A percentile compares a stretch with the other conserved stretches of the same genome.
Conservation (phyloP, 208 protist species). For the Leishmania turanica region DNA sequence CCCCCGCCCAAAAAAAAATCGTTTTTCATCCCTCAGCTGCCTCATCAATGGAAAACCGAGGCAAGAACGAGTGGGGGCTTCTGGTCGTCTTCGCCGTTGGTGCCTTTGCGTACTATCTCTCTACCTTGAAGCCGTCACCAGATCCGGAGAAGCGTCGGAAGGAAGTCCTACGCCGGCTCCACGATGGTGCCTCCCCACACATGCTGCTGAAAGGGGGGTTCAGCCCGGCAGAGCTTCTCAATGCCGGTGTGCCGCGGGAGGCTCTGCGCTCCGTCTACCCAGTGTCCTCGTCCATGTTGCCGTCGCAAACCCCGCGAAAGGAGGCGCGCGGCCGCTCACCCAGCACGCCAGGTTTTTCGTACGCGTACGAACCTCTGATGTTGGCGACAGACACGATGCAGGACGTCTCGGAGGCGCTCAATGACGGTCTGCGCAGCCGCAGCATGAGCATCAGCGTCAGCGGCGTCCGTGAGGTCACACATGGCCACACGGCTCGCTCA, state of each 20-base stretch:
- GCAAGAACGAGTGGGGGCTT: constrained; percentile 19
- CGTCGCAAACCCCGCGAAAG: neutral
- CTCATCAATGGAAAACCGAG: constrained; percentile 14
- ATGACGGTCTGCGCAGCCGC: neutral
- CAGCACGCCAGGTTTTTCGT: neutral
- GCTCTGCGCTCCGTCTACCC: neutral
- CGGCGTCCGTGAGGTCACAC: neutral
- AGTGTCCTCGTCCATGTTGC: neutral
- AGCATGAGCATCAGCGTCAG: neutral
- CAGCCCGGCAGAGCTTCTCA: constrained; percentile 22
- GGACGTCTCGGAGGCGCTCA: neutral
- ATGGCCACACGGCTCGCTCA: neutral
- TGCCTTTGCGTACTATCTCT: constrained; percentile 16
- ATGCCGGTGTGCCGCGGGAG: constrained; percentile 17
- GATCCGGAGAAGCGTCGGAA: constrained; percentile 5
- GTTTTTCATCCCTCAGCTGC: neutral
- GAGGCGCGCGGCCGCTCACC: neutral
- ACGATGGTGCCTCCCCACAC: constrained; percentile 14
- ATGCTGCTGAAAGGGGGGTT: constrained; percentile 25
- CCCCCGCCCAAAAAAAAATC: too few relatives aligned
- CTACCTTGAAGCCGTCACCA: neutral
- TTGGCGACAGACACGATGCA: neutral
- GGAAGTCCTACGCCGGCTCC: neutral
- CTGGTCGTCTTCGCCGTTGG: constrained; percentile 22
- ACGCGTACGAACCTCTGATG: constrained; percentile 3